Base-by-base conservation (phyloP, 2,329 filamentous ascomycete species). In the Aspergillus pseudoviridinutans region DNA sequence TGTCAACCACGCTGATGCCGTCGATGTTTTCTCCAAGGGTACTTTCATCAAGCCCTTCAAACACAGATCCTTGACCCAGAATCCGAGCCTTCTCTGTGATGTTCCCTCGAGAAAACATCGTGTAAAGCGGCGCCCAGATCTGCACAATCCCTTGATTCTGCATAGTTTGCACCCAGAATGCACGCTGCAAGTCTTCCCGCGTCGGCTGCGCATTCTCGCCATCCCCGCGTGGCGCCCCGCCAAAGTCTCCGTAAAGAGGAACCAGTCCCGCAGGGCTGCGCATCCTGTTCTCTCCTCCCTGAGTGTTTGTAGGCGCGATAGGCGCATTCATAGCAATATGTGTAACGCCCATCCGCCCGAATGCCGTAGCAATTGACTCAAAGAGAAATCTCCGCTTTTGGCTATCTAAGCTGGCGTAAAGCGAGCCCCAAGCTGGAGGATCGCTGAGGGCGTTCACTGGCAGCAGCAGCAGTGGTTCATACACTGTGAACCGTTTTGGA, bases 41-140 rank as follows among this genome's bases (percentile, higher is more conserved):
- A 17, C 54, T 52, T 22, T 59, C 70, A 61, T 70, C 68, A 27
- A 74, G 50, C 6, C 71, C 69, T 51, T 68, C 75, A 60, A 78
- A 72, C 14, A 55, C 65, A 6, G 7, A 68, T 7, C 76, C 71
- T 1, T 82, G 63, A 0, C 70, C 71, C 4, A 96, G 74, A 1
- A 97, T 75, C 12, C 93, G 80, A 0, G 89, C 86, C 71, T 97
- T 97, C 75, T 97, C 93, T 52, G 87, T 89, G 58, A 97, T 80
- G 73, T 97, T 97, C 3, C 93, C 92, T 1, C 92, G 84, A 61
- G 88, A 92, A 72, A 97, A 97, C 92, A 97, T 97, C 27, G 92
- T 96, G 80, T 91, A 92, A 0, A 87, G 76, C 14, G 93, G 93
- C 1, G 92, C 89, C 92, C 92, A 97, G 1, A 83, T 87, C 76